Evolutionary conservation across 1,284 basidiomycete species (phyloP).

Genomic region (Sparassis latifolia): DNA sequence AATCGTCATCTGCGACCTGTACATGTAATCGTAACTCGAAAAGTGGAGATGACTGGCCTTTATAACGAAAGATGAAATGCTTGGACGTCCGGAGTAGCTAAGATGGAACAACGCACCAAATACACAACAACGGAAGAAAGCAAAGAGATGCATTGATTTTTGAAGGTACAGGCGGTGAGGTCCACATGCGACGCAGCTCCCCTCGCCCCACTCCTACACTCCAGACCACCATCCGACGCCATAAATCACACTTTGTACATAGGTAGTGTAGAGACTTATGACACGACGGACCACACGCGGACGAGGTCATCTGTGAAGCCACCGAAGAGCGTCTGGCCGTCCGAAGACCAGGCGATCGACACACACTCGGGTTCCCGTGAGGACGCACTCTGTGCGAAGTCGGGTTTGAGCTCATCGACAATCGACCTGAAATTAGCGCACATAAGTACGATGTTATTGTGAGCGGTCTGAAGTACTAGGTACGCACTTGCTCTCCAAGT

Average conservation of each 20-base stretch:
- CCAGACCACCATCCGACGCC: constrained; percentile 10
- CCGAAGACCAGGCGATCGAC: constrained; percentile 97
- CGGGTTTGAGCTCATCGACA: constrained; percentile 97
- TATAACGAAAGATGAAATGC: too few species aligned
- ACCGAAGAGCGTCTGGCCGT: constrained; percentile 95
- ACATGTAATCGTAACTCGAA: too few species aligned
- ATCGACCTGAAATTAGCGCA: constrained; percentile 65
- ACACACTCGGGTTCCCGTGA: constrained; percentile 91
- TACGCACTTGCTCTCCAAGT: constrained; percentile 93
- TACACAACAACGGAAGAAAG: not conserved
- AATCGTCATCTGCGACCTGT: too few species aligned
- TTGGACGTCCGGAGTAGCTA: too few species aligned
- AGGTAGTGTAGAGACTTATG: constrained; percentile 34
- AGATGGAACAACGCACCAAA: too few species aligned
- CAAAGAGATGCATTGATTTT: constrained; percentile 17
- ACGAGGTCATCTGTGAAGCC: constrained; percentile 91
- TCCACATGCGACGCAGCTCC: constrained; percentile 16
- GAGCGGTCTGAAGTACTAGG: not conserved
- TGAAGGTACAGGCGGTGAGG: constrained; percentile 20
- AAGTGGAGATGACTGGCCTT: too few species aligned
- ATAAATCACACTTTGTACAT: constrained; percentile 4
- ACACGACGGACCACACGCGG: constrained; percentile 87
- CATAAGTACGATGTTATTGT: not conserved
- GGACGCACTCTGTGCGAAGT: constrained; percentile 77
- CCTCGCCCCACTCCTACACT: constrained; percentile 10